Conservation (phyloP, 192 early-diverging fungal genomes). For the Coemansia sp. region DNA sequence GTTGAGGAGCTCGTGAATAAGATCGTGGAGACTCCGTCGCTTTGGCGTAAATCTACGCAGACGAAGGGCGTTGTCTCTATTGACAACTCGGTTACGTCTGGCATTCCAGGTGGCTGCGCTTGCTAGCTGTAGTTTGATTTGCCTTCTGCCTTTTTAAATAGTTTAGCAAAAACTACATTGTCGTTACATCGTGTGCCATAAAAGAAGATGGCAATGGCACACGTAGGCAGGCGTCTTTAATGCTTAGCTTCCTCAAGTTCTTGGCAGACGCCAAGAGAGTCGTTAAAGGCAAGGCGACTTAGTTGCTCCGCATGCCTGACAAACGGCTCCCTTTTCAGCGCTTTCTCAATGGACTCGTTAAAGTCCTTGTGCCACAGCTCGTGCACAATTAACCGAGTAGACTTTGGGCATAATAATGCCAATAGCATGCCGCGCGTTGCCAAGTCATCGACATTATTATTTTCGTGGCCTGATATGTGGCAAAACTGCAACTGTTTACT, state of each 20-base stretch:
- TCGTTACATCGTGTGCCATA: no score
- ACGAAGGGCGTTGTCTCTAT: conserved; percentile 32
- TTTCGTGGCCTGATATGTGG: not conserved
- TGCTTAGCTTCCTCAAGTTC: not conserved
- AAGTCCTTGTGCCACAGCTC: not conserved
- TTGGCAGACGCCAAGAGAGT: not conserved
- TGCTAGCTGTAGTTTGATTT: conserved; percentile 20
- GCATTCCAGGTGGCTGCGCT: conserved; percentile 30
- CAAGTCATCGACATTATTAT: not conserved
- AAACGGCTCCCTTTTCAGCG: not conserved
- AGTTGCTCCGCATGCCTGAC: not conserved
- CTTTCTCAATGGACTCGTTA: not conserved
- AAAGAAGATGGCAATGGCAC: no score
- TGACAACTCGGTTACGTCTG: conserved; percentile 46
- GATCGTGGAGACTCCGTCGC: conserved; percentile 67
- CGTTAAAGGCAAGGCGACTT: not conserved
- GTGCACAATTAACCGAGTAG: not conserved
- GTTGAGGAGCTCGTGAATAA: conserved; percentile 92
- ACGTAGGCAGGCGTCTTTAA: no score
- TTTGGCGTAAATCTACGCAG: conserved; percentile 60
- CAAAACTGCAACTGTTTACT: not conserved
- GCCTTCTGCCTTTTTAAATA: not conserved
- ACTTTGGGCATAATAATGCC: not conserved
- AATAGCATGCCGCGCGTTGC: not conserved
- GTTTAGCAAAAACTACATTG: not conserved